Evolutionary conservation across 768 basidiomycete genomes (phyloP), one percentile per base, ranked within the genome.

Genomic region (Epithele typhae): DNA sequence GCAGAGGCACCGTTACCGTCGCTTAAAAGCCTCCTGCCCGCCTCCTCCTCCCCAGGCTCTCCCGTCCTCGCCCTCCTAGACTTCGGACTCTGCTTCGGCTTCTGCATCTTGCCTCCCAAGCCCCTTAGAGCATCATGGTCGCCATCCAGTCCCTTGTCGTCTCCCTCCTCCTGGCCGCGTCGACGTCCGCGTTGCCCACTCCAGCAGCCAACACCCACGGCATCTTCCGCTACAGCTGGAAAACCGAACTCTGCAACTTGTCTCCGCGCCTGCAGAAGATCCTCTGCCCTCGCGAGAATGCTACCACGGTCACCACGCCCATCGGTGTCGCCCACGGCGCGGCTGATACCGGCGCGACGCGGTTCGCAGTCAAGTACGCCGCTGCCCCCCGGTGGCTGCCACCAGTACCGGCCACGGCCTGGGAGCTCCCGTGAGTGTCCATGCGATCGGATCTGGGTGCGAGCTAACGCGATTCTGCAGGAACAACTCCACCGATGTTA

Each of bases 281-380:
- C 39, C 60, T 76, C 12, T 81, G 75, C 54, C 74, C 74, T 23
- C 63, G 65, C 14, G 59, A 62, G 25, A 61, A 61, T 18, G 25
- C 54, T 19, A 49, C 53, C n/a, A 47, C 53, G 14, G 49, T 56
- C 12, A 22, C 59, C 19, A 87, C 85, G 1, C 68, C 73, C 15
- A 48, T 86, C 21, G 85, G 85, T 15, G 62, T 64, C 17, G 85
- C 85, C 8, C 59, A 62, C 15, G 85, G 86, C 24, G 68, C 71
- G 4, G 33, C 65, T 3, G 77, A 78, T 32, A 59, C 70, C 37
- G 78, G 76, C 24, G 78, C 73, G 22, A 63, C 68, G 41, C 71
- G 84, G 34, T 88, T 81, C 59, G 60, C 77, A 25, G 84, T 84
- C 47, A 81, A 73, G 56, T 90, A 90, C 60, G 87, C 79, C 7